phyloP scores from a whole-genome alignment of 345 rosid species.

The Corchorus olitorius region DNA sequence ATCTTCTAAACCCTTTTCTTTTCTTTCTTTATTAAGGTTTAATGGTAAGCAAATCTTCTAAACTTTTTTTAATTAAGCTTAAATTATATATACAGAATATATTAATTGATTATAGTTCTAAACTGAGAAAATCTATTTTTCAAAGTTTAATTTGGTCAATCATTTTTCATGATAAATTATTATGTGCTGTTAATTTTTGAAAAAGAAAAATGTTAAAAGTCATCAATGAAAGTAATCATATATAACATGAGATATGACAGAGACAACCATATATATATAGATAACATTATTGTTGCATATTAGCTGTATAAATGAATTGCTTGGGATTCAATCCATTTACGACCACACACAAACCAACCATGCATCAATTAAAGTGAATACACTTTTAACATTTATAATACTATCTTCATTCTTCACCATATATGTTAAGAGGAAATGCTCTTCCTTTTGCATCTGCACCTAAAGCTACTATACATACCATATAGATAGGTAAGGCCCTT shows the following conservation, averaged over 20 bases:
- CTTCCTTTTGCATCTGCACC: too few relatives aligned
- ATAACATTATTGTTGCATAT: background rate
- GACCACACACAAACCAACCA: background rate
- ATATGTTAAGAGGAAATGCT: too few relatives aligned
- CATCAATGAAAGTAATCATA: conserved; percentile 5
- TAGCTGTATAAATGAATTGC: background rate
- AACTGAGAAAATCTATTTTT: too few relatives aligned
- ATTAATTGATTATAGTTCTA: too few relatives aligned
- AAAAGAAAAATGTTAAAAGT: conserved; percentile 25
- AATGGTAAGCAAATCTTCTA: too few relatives aligned
- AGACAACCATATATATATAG: conserved; percentile 9
- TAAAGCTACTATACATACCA: too few relatives aligned
- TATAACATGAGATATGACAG: conserved; percentile 30
- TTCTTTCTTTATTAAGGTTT: background rate
- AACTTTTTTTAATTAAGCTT: too few relatives aligned
- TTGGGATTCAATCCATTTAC: background rate
- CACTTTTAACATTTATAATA: background rate
- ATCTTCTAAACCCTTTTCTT: background rate
- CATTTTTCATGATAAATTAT: background rate
- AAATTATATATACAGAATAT: too few relatives aligned
- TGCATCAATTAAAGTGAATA: background rate
- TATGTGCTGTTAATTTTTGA: background rate
- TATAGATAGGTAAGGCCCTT: too few relatives aligned
- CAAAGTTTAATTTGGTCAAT: too few relatives aligned
- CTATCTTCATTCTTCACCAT: too few relatives aligned